phyloP scores from a whole-genome alignment of 306 rosid species.

The Benincasa hispida region DNA sequence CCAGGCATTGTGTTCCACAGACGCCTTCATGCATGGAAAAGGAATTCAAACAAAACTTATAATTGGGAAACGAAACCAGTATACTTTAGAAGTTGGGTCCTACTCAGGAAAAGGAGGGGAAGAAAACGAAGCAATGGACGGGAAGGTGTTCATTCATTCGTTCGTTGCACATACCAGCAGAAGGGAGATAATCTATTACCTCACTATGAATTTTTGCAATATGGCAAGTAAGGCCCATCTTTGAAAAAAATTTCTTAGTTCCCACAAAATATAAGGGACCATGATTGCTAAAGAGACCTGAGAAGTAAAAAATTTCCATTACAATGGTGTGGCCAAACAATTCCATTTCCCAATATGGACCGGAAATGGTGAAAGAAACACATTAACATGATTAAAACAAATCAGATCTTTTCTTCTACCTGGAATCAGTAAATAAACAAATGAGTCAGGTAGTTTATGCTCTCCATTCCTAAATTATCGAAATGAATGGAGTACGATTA shows the following conservation, averaged over 20 bases:
- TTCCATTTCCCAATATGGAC: background rate
- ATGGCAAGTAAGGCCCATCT: conserved; percentile 82
- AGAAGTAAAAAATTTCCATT: conserved; percentile 13
- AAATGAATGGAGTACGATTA: background rate
- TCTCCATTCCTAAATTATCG: conserved; percentile 42
- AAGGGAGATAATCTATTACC: conserved; percentile 25
- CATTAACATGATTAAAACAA: background rate
- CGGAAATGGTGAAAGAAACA: conserved; percentile 2
- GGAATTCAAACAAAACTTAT: background rate
- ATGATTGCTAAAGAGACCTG: conserved; percentile 85
- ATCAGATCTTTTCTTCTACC: conserved; percentile 28
- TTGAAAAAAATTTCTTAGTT: conserved; percentile 67
- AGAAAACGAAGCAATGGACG: background rate
- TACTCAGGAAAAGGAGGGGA: background rate
- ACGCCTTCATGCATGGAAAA: conserved; percentile 31
- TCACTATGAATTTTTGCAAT: conserved; percentile 82
- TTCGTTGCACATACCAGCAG: background rate
- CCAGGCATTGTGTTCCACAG: conserved; percentile 71
- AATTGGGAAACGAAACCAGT: background rate
- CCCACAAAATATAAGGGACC: conserved; percentile 77
- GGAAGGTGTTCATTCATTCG: background rate
- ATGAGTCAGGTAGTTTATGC: conserved; percentile 56
- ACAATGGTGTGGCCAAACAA: background rate
- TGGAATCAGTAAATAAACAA: conserved; percentile 69
- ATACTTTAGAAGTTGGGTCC: background rate